Base-by-base conservation (phyloP, 108 stramenopile species). In the Skeletonema costatum region DNA sequence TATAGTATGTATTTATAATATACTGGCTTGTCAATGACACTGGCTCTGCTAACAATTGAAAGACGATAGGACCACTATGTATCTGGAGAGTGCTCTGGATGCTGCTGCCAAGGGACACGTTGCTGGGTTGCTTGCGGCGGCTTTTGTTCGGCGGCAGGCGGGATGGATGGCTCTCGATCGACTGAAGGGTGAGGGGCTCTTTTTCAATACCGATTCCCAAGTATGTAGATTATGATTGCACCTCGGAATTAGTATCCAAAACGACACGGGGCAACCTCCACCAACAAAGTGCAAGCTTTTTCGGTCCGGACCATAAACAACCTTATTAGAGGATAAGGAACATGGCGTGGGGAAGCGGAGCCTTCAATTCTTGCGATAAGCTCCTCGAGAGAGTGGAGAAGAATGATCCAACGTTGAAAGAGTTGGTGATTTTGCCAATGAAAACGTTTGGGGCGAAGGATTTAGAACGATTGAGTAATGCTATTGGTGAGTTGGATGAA, bases 381-480 rank as follows among this genome's bases (percentile, higher is more conserved):
- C 77, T 93, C 17, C 77, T 93, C 21, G 70, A 85, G 14, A 68
- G 89, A 21, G 83, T 91, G 7, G 90, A 91, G 66, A 53, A 80
- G 6, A 90, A 91, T 77, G 90, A 91, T 80, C 78, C 84, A 12
- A 69, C 64, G 6, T 66, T 93, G 32, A 69, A 59, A 8, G 89
- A 88, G 17, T 63, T 91, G 53, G 85, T 88, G 14, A 85, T 93
- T 59, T 81, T 93, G 29, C 88, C 93, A 10, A 84, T 83, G 66
- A 93, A 93, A 70, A 72, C 67, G 0, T 91, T 91, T 80, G 88
- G 87, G 61, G 80, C 65, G 8, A 30, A 60, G 9, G 88, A 93
- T 42, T 33, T 88, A 5, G 70, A 84, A 11, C 67, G 88, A 38
- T 75, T 93, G 74, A 77, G 84, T 13, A 48, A 41, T 32, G 83